Conservation (phyloP, 768 basidiomycete species). For the Crucibulum laeve region DNA sequence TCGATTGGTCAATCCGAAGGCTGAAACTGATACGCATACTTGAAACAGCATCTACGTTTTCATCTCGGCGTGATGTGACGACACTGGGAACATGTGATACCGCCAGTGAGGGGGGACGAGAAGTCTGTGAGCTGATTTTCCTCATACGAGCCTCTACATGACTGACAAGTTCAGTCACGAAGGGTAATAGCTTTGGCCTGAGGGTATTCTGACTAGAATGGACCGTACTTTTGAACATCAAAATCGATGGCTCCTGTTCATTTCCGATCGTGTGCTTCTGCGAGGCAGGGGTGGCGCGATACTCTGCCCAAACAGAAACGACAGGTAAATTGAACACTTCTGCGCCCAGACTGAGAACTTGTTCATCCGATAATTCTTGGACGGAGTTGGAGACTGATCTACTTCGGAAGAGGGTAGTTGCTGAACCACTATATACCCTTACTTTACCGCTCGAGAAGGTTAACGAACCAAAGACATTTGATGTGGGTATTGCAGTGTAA, state of each 20-base stretch:
- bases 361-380: constrained; percentile 47
- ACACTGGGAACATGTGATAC: constrained; percentile 6
- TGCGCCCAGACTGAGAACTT: constrained; percentile 45
- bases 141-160: constrained; percentile 71
- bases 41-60: constrained; percentile 25
- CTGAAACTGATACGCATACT: constrained; percentile 78
- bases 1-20: constrained; percentile 88
- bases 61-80: constrained; percentile 12
- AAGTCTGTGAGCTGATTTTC: constrained; percentile 32
- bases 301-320: constrained; percentile 82
- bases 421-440: constrained; percentile 55
- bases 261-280: constrained; percentile 26
- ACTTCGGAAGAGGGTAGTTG: constrained; percentile 33
- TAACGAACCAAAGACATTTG: constrained; percentile 61
- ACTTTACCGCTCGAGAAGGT: constrained; percentile 86
- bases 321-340: constrained; percentile 73
- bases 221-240: constrained; percentile 85
- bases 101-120: constrained; percentile 11
- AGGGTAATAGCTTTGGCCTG: constrained; percentile 78
- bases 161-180: constrained; percentile 71
- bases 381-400: constrained; percentile 28
- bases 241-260: constrained; percentile 46
- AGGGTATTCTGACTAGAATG: constrained; percentile 87
- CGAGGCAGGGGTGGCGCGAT: constrained; percentile 52
- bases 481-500: constrained; percentile 42